Evolutionary conservation across 129 eudicot genomes (phyloP).

Genomic region (Solidago caesia): DNA sequence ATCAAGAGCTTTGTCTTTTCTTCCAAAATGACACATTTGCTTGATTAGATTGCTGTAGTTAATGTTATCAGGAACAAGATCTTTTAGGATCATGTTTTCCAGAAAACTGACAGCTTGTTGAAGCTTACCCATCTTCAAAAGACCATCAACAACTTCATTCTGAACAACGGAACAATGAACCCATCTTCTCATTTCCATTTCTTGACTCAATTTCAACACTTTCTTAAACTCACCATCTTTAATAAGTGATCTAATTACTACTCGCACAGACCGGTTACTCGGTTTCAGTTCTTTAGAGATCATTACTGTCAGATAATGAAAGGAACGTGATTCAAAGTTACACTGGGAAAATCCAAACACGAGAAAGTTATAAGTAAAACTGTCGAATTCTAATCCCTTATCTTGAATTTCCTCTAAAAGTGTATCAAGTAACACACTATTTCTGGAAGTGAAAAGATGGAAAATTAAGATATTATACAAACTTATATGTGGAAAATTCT

Average conservation of each 20-base stretch:
- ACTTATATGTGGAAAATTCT: constrained; percentile 33
- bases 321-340: constrained; percentile 39
- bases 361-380: constrained; percentile 56
- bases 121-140: constrained; percentile 33
- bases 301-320: constrained; percentile 55
- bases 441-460: constrained; percentile 48
- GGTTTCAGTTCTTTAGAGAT: constrained; percentile 61
- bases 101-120: constrained; percentile 62
- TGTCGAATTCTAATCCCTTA: constrained; percentile 42
- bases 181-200: constrained; percentile 71
- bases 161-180: constrained; percentile 51
- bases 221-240: constrained; percentile 41
- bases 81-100: constrained; percentile 41
- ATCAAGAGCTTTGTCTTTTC: constrained; percentile 53
- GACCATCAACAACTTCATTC: constrained; percentile 39
- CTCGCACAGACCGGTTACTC: constrained; percentile 56
- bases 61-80: constrained; percentile 46
- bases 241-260: constrained; percentile 44
- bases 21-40: constrained; percentile 48
- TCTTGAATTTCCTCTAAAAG: constrained; percentile 48
- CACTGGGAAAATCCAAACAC: constrained; percentile 50
- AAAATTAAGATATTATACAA: constrained; percentile 72
- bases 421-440: constrained; percentile 31
- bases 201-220: constrained; percentile 58
- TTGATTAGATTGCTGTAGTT: constrained; percentile 57